Evolutionary conservation across 805 yeast genomes (phyloP).

Genomic region (Lipomyces sp.): DNA sequence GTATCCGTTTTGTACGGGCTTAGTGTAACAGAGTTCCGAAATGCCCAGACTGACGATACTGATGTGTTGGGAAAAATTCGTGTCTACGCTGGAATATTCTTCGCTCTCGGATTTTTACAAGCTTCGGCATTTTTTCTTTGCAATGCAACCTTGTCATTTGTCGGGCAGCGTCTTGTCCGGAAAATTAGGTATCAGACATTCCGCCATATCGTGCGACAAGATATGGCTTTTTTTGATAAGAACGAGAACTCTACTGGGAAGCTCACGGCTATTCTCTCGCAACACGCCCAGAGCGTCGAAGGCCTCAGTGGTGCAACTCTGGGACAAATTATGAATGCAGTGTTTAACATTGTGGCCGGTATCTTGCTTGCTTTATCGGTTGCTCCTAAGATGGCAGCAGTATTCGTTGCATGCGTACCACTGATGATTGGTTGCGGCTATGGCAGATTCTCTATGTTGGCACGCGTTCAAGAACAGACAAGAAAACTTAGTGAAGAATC

Average conservation of each 20-base stretch:
- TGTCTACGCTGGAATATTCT: conserved; percentile 22
- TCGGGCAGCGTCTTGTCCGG: conserved; percentile 46
- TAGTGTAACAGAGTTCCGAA: conserved; percentile 19
- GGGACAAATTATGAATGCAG: conserved; percentile 48
- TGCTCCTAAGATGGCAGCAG: conserved; percentile 50
- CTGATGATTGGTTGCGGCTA: conserved; percentile 50
- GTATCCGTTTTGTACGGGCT: conserved; percentile 18
- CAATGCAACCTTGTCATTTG: conserved; percentile 22
- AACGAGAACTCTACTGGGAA: conserved; percentile 49
- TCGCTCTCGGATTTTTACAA: conserved; percentile 21
- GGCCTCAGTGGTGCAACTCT: conserved; percentile 49
- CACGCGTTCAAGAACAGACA: conserved; percentile 45
- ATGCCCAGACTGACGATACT: conserved; percentile 11
- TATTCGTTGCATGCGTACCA: conserved; percentile 47
- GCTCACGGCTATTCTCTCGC: conserved; percentile 48
- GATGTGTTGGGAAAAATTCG: conserved; percentile 42
- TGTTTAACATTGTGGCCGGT: conserved; percentile 48
- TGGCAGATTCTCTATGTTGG: conserved; percentile 46
- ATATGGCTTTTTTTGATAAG: conserved; percentile 47
- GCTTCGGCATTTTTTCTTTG: conserved; percentile 4
- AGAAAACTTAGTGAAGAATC: conserved; percentile 47
- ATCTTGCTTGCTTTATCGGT: conserved; percentile 47
- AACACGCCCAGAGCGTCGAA: conserved; percentile 39
- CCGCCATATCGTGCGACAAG: conserved; percentile 47
- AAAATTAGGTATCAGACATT: conserved; percentile 45